A percentile compares a stretch with the other conserved stretches of the same genome.
Conservation (phyloP, 2,329 filamentous ascomycete species). For the Tothia fuscella region DNA sequence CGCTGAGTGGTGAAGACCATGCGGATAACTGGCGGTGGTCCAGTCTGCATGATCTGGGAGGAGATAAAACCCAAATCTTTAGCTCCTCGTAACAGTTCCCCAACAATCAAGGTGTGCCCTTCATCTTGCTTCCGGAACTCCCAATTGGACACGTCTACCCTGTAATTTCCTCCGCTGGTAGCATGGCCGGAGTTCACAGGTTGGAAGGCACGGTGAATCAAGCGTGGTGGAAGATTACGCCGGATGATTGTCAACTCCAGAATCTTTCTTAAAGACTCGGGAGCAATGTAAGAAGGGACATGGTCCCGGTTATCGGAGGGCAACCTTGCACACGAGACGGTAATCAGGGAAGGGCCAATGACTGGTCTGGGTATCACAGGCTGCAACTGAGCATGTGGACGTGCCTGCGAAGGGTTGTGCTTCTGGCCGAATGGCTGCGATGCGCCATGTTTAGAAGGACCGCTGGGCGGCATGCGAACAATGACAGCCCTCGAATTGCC, state of each 20-base stretch:
- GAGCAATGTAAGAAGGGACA: neutral
- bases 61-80: neutral
- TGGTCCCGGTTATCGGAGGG: neutral
- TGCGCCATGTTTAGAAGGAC: neutral
- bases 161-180: neutral
- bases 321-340: neutral
- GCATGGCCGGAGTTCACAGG: neutral
- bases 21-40: no score
- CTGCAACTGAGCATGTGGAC: no score
- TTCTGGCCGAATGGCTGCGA: neutral
- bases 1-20: no score
- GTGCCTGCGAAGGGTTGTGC: neutral
- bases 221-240: neutral
- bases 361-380: no score
- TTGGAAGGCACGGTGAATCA: neutral
- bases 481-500: no score
- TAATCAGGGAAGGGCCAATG: neutral
- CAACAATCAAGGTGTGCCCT: neutral
- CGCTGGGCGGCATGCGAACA: no score
- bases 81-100: neutral
- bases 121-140: neutral
- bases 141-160: constrained; percentile 3
- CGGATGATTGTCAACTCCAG: neutral
- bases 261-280: neutral
- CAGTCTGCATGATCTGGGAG: no score